These are phyloP conservation scores for Penicillium macrosclerotiorum DNA, from an alignment of 495 filamentous ascomycete genomes.

Conservation along the genomic window DNA sequence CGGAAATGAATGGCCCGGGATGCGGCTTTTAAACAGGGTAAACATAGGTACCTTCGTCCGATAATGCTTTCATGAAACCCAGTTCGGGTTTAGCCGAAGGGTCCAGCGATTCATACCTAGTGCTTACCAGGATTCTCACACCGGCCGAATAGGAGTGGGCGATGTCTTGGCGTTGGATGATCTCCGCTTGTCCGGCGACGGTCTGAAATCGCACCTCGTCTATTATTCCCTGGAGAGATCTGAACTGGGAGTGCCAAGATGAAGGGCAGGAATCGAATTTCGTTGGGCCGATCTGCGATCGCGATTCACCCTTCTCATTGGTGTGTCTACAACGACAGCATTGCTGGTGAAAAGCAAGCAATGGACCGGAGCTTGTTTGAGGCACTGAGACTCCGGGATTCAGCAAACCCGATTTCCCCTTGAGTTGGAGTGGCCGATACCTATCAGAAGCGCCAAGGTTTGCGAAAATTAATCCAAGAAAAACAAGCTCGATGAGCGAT, in stretches of 20 bases:
- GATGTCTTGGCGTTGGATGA: neutral
- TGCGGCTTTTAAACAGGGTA: too few species aligned
- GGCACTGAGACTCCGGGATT: neutral
- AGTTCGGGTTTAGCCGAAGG: constrained; percentile 2
- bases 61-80: neutral
- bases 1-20: too few species aligned
- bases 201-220: constrained; percentile 2
- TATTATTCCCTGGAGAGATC: neutral
- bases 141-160: constrained; percentile 1
- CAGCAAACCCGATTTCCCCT: neutral
- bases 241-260: neutral
- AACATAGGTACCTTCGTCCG: too few species aligned
- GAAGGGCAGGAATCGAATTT: neutral
- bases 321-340: too few species aligned
- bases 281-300: too few species aligned
- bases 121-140: neutral
- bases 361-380: too few species aligned
- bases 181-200: neutral
- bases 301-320: too few species aligned
- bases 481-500: too few species aligned
- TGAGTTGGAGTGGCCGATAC: too few species aligned
- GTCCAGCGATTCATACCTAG: neutral
- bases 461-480: too few species aligned
- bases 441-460: too few species aligned
- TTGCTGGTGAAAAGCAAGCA: too few species aligned